phyloP scores from a whole-genome alignment of 345 rosid genomes.

The Crucihimalaya himalaica region DNA sequence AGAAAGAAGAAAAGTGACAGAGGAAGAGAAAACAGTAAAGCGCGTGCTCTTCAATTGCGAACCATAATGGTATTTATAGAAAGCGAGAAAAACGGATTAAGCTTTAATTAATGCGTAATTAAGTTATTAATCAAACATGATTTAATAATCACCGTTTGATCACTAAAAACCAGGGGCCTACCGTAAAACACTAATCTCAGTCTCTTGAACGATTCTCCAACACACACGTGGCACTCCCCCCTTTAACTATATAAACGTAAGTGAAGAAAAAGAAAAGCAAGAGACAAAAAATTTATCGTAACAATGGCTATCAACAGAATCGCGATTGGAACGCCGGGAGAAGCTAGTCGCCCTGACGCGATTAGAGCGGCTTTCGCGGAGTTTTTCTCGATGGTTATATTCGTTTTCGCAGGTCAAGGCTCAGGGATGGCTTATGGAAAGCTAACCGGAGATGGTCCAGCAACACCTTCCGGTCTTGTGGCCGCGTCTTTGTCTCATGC shows the following conservation, averaged over 20 bases:
- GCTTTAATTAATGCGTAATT: constrained; percentile 8
- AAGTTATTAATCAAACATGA: not conserved
- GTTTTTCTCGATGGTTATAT: constrained; percentile 76
- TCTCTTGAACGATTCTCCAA: constrained; percentile 39
- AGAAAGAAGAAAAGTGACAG: constrained; percentile 8
- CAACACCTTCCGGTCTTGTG: constrained; percentile 69
- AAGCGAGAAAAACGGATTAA: constrained; percentile 29
- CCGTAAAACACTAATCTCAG: constrained; percentile 34
- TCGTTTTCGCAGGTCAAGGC: constrained; percentile 87
- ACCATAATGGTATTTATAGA: constrained; percentile 38
- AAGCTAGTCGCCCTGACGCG: constrained; percentile 69
- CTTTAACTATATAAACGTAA: constrained; percentile 34
- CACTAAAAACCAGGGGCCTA: not conserved
- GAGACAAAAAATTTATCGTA: not conserved
- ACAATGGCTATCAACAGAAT: constrained; percentile 64
- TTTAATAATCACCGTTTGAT: constrained; percentile 23
- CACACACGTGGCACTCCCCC: constrained; percentile 32
- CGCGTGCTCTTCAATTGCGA: constrained; percentile 35
- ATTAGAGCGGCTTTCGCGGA: constrained; percentile 68
- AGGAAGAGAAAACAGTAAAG: constrained; percentile 23
- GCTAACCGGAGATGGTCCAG: constrained; percentile 51
- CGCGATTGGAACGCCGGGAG: constrained; percentile 61
- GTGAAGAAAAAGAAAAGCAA: not conserved
- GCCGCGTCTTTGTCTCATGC: constrained; percentile 75
- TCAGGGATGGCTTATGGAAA: constrained; percentile 88